Base-by-base conservation (phyloP, 2,329 filamentous ascomycete species). In the Coleophoma eucalyptorum region DNA sequence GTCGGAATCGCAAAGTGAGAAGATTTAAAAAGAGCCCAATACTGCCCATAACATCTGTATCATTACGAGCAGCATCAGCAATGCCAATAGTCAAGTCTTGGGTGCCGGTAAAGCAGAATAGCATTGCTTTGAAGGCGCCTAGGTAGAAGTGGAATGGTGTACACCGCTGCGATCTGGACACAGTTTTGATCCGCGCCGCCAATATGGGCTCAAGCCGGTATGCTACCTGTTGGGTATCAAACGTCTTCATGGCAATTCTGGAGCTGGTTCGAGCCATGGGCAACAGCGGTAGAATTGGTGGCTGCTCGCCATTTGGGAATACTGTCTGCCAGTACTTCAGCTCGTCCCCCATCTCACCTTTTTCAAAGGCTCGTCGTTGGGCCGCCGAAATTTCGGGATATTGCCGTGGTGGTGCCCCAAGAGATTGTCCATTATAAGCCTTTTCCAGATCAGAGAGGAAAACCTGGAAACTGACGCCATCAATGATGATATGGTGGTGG, bases 401-500 rank as follows among this genome's bases (percentile, higher is more conserved):
- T 52, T 74, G 71, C 3, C 53, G 45, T 1, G 60, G 58, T 19
- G 50, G 38, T 12, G 38, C 11, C 10, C 15, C 33, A 15, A 67
- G 58, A 3, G 32, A 41, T 10, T 51, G 37, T 7, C 65, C 62
- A 1, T 61, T 62, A 58, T 79, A 80, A 0, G 61, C 67, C 26
- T 64, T 68, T n/a, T 73, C 65, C 3, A 80, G 50, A 35, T 80
- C 75, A 0, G 53, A 26, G 12, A 76, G 50, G 16, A 81, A 62
- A 2, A 78, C 55, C 10, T 72, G 55, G 3, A 69, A 69, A 42
- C 74, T 74, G 35, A 71, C 53, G 1, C 72, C 75, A 53, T 81
- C 78, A 66, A 80, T 69, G 33, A 67, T 62, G 35, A 81, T 78
- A 55, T 80, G 76, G 51, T 79, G 76, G 43, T 66, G 68, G 1